These are phyloP conservation scores for Alternaria conjuncta DNA, from an alignment of 2,329 filamentous ascomycete genomes.

Conservation along the genomic window DNA sequence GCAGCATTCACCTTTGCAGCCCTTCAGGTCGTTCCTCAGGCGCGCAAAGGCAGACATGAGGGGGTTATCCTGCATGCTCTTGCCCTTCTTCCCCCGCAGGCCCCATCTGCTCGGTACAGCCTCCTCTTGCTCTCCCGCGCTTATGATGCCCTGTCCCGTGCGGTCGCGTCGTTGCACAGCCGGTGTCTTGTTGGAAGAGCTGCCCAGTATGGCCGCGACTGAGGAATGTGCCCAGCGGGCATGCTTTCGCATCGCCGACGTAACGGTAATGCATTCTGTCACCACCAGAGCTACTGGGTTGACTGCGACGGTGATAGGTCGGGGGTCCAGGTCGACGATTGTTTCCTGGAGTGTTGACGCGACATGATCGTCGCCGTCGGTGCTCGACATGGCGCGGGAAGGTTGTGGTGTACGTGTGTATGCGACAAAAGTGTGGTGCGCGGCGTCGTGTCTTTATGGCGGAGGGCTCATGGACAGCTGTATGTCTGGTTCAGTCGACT, in stretches of 20 bases:
- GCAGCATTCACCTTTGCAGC: constrained; percentile 70
- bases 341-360: constrained; percentile 34
- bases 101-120: constrained; percentile 87
- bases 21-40: constrained; percentile 84
- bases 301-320: constrained; percentile 75
- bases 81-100: constrained; percentile 89
- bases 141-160: constrained; percentile 44
- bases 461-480: constrained; percentile 34
- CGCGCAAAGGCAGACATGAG: constrained; percentile 94
- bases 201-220: constrained; percentile 92
- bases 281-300: constrained; percentile 93
- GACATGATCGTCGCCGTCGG: constrained; percentile 29
- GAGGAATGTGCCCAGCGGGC: constrained; percentile 95
- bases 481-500: constrained; percentile 33
- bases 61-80: constrained; percentile 96
- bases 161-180: constrained; percentile 45
- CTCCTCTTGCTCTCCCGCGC: constrained; percentile 55
- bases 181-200: constrained; percentile 60
- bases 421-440: constrained; percentile 23
- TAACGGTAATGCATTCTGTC: constrained; percentile 98
- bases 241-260: constrained; percentile 97
- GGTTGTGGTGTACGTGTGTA: constrained; percentile 3
- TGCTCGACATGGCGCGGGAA: constrained; percentile 36
- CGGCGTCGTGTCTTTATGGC: constrained; percentile 27
- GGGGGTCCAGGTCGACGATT: constrained; percentile 26